Percentiles rank a stretch among this genome's conserved stretches.
Evolutionary conservation across 73 alveolate species (phyloP).

Genomic region (Paramecium sexaurelia): DNA sequence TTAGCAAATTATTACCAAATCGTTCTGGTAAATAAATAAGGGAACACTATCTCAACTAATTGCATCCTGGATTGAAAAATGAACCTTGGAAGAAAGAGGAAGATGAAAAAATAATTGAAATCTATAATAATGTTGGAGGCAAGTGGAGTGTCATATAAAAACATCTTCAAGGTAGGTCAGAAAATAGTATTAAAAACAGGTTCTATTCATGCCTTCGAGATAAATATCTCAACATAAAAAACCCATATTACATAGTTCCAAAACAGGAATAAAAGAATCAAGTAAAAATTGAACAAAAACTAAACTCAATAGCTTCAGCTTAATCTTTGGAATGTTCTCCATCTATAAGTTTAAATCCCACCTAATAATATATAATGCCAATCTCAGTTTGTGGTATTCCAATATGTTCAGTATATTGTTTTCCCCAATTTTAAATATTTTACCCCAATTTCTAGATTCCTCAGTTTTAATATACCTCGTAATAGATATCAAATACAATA

Average conservation of each 20-base stretch:
- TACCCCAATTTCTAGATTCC: background rate
- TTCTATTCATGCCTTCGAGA: constrained; percentile 74
- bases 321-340: background rate
- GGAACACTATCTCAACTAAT: constrained; percentile 15
- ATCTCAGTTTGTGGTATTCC: background rate
- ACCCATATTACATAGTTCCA: constrained; percentile 49
- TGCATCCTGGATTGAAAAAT: background rate
- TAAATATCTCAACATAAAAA: constrained; percentile 42
- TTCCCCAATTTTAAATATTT: background rate
- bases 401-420: background rate
- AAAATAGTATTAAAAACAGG: constrained; percentile 92
- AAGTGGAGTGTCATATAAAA: constrained; percentile 94
- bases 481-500: background rate
- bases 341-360: background rate
- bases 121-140: constrained; percentile 78
- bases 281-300: background rate
- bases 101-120: constrained; percentile 31
- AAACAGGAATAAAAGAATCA: background rate
- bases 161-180: constrained; percentile 92
- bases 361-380: background rate
- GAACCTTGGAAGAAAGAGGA: constrained; percentile 23
- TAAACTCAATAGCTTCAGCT: background rate
- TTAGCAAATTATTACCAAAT: background rate
- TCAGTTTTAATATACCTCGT: background rate
- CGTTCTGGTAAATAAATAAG: background rate